These are phyloP conservation scores for Simplicillium sp. DNA, from an alignment of 2,329 filamentous ascomycete species.

Conservation along the genomic window DNA sequence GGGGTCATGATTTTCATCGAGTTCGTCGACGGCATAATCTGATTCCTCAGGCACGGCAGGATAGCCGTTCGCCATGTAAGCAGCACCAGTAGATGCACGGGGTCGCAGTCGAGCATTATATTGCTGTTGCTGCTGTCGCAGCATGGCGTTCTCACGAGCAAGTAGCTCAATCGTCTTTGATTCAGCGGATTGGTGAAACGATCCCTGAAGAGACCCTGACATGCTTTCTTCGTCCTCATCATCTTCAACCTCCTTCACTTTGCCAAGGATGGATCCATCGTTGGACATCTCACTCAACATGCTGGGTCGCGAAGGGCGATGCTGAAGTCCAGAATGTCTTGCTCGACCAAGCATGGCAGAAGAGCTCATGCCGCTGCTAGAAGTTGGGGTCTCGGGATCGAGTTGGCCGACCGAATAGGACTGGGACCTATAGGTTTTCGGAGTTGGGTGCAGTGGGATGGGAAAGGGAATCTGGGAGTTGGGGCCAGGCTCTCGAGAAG, in stretches of 20 bases:
- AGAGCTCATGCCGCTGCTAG: constrained; percentile 28
- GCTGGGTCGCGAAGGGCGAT: constrained; percentile 70
- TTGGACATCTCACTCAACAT: constrained; percentile 65
- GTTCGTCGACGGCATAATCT: constrained; percentile 64
- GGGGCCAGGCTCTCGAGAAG: constrained; percentile 37
- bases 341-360: constrained; percentile 42
- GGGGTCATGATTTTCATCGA: constrained; percentile 50
- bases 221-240: constrained; percentile 52
- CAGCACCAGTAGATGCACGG: constrained; percentile 45
- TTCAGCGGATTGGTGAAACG: constrained; percentile 43
- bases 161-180: constrained; percentile 56
- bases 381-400: constrained; percentile 52
- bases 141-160: constrained; percentile 51
- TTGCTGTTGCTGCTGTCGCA: constrained; percentile 42
- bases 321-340: constrained; percentile 61
- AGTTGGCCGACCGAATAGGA: constrained; percentile 93
- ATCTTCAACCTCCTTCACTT: constrained; percentile 62
- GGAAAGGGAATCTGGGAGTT: constrained; percentile 71
- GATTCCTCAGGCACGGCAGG: constrained; percentile 54
- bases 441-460: constrained; percentile 80
- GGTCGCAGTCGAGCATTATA: constrained; percentile 47
- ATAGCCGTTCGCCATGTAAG: constrained; percentile 48
- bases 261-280: constrained; percentile 52
- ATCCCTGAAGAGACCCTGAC: constrained; percentile 37
- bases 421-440: constrained; percentile 89